Conservation (phyloP, 208 protist genomes). For the Kentomonas sorsogonicus region DNA sequence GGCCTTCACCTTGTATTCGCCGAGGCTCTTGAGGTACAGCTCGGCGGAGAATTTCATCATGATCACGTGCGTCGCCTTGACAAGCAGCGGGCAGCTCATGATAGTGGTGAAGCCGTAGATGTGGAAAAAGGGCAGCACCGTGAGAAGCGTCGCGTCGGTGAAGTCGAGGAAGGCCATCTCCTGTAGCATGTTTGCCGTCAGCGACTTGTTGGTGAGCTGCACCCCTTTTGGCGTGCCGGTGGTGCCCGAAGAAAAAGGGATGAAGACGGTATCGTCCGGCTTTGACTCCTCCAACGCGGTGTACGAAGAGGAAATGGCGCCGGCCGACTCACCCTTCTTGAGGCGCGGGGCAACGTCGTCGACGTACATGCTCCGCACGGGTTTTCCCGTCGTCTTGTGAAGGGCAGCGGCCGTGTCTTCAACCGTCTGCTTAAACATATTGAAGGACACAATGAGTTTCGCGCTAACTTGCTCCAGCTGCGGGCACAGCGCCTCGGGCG, state of each 20-base stretch:
- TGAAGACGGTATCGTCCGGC: constrained; percentile 13
- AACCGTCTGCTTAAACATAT: constrained; percentile 14
- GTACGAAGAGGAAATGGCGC: constrained; percentile 11
- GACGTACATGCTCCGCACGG: background rate
- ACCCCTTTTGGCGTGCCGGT: constrained; percentile 42
- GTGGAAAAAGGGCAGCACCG: constrained; percentile 74
- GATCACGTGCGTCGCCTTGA: constrained; percentile 28
- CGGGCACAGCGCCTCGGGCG: constrained; percentile 15
- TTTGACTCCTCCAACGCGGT: constrained; percentile 2
- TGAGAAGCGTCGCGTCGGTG: constrained; percentile 26
- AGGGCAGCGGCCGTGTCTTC: background rate
- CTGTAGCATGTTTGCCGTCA: constrained; percentile 29
- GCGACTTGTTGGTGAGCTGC: constrained; percentile 30
- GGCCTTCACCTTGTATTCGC: constrained; percentile 53
- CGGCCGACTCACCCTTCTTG: background rate
- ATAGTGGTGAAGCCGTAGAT: constrained; percentile 75
- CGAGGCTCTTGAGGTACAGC: constrained; percentile 29
- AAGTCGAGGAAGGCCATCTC: constrained; percentile 12
- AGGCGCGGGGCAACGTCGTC: constrained; percentile 6
- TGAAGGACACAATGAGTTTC: constrained; percentile 20
- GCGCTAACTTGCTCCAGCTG: constrained; percentile 17
- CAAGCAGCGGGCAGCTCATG: constrained; percentile 20
- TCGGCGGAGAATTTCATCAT: constrained; percentile 50
- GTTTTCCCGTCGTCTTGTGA: background rate
- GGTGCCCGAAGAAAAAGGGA: constrained; percentile 24